phyloP scores from a whole-genome alignment of 2,329 filamentous ascomycete species.

The Penicillium sp. region DNA sequence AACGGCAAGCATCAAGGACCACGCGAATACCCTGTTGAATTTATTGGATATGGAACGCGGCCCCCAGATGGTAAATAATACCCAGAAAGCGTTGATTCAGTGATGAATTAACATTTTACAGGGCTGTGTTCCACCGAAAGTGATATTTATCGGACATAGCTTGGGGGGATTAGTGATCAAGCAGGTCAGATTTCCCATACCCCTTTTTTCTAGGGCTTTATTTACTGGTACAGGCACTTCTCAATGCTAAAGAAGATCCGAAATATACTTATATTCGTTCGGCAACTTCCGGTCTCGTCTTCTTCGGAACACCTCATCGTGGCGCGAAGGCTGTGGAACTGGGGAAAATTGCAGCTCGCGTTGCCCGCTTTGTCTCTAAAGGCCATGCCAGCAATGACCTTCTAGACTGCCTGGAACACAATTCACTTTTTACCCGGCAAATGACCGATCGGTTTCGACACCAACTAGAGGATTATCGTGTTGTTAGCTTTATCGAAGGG shows the following conservation, averaged over 20 bases:
- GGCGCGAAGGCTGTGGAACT: constrained; percentile 34
- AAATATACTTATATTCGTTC: constrained; percentile 34
- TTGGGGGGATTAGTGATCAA: constrained; percentile 34
- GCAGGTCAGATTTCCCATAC: constrained; percentile 20
- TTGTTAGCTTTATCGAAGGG: constrained; percentile 36
- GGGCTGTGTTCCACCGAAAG: constrained; percentile 25
- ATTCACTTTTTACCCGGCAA: constrained; percentile 32
- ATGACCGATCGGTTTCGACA: constrained; percentile 35
- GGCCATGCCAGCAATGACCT: constrained; percentile 33
- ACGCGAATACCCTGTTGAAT: constrained; percentile 36
- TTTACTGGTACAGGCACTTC: constrained; percentile 25
- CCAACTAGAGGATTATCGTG: constrained; percentile 35
- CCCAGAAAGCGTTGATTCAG: too few species aligned
- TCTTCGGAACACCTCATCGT: constrained; percentile 37
- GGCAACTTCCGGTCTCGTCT: constrained; percentile 35
- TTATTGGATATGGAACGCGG: constrained; percentile 32
- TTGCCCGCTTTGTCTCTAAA: constrained; percentile 33
- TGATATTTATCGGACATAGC: constrained; percentile 34
- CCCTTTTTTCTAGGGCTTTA: too few species aligned
- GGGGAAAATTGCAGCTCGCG: constrained; percentile 34
- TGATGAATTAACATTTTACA: background rate
- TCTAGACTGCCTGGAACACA: constrained; percentile 30
- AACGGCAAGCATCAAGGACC: constrained; percentile 34
- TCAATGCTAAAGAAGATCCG: constrained; percentile 37
- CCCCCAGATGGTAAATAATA: constrained; percentile 22